Evolutionary conservation across 805 yeast species (phyloP), one percentile per base, ranked within the genome.

Genomic region (Pichia heedii): DNA sequence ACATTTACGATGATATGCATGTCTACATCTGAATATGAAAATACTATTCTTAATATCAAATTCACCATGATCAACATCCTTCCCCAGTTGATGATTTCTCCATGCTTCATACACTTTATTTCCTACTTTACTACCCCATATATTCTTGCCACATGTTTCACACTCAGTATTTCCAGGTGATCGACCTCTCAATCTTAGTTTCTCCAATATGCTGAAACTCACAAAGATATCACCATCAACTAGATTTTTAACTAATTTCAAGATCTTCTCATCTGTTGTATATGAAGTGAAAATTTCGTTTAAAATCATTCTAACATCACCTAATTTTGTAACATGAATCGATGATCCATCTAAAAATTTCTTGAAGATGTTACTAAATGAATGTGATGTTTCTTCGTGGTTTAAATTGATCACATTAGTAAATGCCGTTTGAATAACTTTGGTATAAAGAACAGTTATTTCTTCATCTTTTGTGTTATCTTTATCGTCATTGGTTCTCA

Each of bases 101-200:
- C 89, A 83, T 4, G 72, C 66, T 36, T 69, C 68, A 42, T 74
- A 73, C 33, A 73, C 67, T 9, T 63, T 67, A 2, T 75, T 64
- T 21, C 70, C 65, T 2, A 83, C 56, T 2, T 77, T 76, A 2
- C 74, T 58, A 0, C 96, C 96, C 79, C 88, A 81, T 29, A 88
- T 63, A 19, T 66, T 65, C 48, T 77, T 78, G 1, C 86, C 89
- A 60, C 97, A 89, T 0, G 81, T 74, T 30, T 82, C 82, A 59
- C 97, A 89, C 39, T 71, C 76, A 32, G 70, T 66, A 22, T 66
- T 65, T 22, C 62, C 64, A 1, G 69, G 51, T 0, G 79, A 67
- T 87, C 94, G 82, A 0, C 96, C 97, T 32, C 64, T 59, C 0
- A 67, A 50, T 20, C 73, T 65, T 29, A 68, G 65, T 3, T 52